Conservation (phyloP, 164 flowering plant species). For the Umbilicus rupestris region DNA sequence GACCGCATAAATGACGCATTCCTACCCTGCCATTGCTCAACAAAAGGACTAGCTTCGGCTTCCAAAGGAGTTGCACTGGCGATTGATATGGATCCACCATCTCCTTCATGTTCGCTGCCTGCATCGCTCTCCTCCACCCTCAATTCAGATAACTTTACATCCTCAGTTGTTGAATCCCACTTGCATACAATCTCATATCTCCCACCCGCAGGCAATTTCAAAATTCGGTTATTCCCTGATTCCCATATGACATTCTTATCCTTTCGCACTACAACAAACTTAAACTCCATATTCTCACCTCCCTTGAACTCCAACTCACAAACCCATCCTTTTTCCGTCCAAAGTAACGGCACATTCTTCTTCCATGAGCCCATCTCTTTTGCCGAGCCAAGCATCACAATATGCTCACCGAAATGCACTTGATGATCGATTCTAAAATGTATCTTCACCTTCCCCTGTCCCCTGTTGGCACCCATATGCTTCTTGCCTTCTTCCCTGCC, state of each 20-base stretch:
- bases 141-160: conserved; percentile 28
- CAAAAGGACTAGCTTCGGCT: conserved; percentile 55
- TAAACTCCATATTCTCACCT: conserved; percentile 48
- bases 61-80: conserved; percentile 17
- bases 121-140: conserved; percentile 13
- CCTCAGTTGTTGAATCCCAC: conserved; percentile 62
- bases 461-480: conserved; percentile 15
- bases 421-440: conserved; percentile 54
- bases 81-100: conserved; percentile 18
- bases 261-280: conserved; percentile 48
- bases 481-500: conserved; percentile 22
- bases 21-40: conserved; percentile 84
- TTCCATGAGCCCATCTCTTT: conserved; percentile 86
- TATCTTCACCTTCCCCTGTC: conserved; percentile 34
- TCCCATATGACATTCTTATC: conserved; percentile 64
- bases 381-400: conserved; percentile 55
- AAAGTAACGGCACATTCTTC: conserved; percentile 47
- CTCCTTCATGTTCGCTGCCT: conserved; percentile 15
- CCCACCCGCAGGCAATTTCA: conserved; percentile 49
- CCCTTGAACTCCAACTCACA: conserved; percentile 43
- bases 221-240: conserved; percentile 49
- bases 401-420: conserved; percentile 68
- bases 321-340: conserved; percentile 83
- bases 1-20: conserved; percentile 68
- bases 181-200: conserved; percentile 44